Percentiles rank a stretch among this genome's conserved stretches.
phyloP scores from a whole-genome alignment of 2,329 filamentous ascomycete species.

The Clathrospora elynae region DNA sequence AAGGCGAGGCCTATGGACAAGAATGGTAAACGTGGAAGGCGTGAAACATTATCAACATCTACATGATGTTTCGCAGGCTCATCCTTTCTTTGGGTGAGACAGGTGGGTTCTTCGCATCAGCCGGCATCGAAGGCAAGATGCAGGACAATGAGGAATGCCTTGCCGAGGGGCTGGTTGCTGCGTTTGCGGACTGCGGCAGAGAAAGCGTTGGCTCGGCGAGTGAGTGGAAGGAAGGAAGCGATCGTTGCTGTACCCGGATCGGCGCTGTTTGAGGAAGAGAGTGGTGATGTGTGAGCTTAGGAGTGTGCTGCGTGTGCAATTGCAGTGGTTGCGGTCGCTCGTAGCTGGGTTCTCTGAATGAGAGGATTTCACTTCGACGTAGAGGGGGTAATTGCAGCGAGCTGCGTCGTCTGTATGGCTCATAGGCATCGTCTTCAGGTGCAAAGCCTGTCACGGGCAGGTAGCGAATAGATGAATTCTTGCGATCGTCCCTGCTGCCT shows the following conservation, averaged over 20 bases:
- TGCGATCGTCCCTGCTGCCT: conserved; percentile 45
- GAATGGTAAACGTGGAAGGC: conserved; percentile 28
- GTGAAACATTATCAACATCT: conserved; percentile 33
- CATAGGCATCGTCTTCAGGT: conserved; percentile 42
- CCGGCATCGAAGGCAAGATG: conserved; percentile 21
- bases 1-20: conserved; percentile 21
- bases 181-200: conserved; percentile 28
- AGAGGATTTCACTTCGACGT: conserved; percentile 24
- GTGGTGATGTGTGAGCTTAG: conserved; percentile 41
- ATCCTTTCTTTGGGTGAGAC: conserved; percentile 43
- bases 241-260: conserved; percentile 30
- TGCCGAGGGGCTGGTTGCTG: conserved; percentile 32
- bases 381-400: conserved; percentile 46
- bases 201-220: conserved; percentile 41
- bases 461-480: conserved; percentile 44
- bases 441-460: conserved; percentile 48
- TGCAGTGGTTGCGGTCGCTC: conserved; percentile 36
- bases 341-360: conserved; percentile 35
- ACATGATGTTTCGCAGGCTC: conserved; percentile 44
- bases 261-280: conserved; percentile 38
- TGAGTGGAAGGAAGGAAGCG: conserved; percentile 41
- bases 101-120: conserved; percentile 39
- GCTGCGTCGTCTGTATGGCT: conserved; percentile 35
- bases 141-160: conserved; percentile 43
- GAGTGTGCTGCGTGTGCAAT: conserved; percentile 41